phyloP scores from a whole-genome alignment of 768 basidiomycete species.

The Phlebiopsis flavidoalba region DNA sequence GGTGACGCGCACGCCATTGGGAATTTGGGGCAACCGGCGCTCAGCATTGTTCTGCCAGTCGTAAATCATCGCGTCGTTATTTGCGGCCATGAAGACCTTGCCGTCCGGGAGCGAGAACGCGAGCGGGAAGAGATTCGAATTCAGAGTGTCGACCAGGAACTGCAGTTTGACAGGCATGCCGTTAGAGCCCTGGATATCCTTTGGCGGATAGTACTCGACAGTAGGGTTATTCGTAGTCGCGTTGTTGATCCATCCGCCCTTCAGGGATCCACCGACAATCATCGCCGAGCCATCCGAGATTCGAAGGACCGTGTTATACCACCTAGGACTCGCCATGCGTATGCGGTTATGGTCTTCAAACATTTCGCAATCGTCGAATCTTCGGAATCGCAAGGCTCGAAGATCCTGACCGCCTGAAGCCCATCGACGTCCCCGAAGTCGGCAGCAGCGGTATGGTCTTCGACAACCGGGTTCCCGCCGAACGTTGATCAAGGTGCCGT shows the following conservation, averaged over 20 bases:
- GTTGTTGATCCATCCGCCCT: constrained; percentile 86
- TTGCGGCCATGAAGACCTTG: constrained; percentile 70
- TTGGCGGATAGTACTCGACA: constrained; percentile 79
- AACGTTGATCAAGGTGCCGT: constrained; percentile 76
- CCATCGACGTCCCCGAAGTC: constrained; percentile 78
- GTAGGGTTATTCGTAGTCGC: constrained; percentile 77
- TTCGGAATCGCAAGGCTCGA: constrained; percentile 57
- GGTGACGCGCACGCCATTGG: constrained; percentile 75
- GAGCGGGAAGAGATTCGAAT: constrained; percentile 80
- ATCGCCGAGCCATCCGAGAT: constrained; percentile 76
- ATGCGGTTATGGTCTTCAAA: constrained; percentile 60
- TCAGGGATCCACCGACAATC: constrained; percentile 77
- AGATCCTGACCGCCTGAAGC: constrained; percentile 65
- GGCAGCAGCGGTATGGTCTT: constrained; percentile 53
- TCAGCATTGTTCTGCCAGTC: constrained; percentile 66
- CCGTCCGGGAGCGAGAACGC: constrained; percentile 69
- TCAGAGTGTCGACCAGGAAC: constrained; percentile 67
- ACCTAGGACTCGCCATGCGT: constrained; percentile 72
- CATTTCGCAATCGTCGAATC: constrained; percentile 48
- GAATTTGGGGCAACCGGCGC: constrained; percentile 56
- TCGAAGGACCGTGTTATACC: constrained; percentile 73
- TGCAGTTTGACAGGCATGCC: constrained; percentile 60
- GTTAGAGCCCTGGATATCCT: constrained; percentile 59
- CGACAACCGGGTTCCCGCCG: constrained; percentile 78
- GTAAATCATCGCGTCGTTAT: constrained; percentile 75